Conservation (phyloP, 2,329 filamentous ascomycete genomes). For the Exophiala oligosperma region DNA sequence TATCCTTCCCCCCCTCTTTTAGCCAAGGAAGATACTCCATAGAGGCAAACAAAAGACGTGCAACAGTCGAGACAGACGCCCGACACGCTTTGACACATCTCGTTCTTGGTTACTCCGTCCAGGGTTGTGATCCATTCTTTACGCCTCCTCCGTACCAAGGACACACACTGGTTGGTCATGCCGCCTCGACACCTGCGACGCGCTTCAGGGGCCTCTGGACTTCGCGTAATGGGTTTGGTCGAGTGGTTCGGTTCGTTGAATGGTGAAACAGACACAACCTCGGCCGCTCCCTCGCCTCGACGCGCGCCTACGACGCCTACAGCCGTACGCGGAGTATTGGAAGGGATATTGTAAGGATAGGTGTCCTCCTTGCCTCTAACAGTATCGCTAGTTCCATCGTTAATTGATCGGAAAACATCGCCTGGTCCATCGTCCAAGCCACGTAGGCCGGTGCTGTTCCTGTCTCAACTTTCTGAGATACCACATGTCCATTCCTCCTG, state of each 20-base stretch:
- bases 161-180: neutral
- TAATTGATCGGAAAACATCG: constrained; percentile 1
- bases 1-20: neutral
- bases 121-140: neutral
- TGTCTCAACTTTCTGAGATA: constrained; percentile 17
- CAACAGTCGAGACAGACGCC: constrained; percentile 21
- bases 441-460: constrained; percentile 6
- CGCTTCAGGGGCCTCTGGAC: constrained; percentile 19
- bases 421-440: neutral
- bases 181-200: constrained; percentile 11
- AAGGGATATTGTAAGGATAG: neutral
- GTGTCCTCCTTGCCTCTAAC: neutral
- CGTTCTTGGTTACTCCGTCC: neutral
- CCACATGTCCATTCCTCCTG: constrained; percentile 21
- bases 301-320: constrained; percentile 10
- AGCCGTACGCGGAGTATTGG: too few species aligned
- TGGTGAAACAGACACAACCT: constrained; percentile 19
- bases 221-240: constrained; percentile 6
- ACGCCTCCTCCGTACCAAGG: neutral
- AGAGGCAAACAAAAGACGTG: neutral
- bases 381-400: neutral
- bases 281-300: constrained; percentile 9
- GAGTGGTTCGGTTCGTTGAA: constrained; percentile 4
- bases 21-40: neutral
- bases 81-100: constrained; percentile 25